Evolutionary conservation across 2,329 filamentous ascomycete genomes (phyloP).

Genomic region (Aspergillus flavus): DNA sequence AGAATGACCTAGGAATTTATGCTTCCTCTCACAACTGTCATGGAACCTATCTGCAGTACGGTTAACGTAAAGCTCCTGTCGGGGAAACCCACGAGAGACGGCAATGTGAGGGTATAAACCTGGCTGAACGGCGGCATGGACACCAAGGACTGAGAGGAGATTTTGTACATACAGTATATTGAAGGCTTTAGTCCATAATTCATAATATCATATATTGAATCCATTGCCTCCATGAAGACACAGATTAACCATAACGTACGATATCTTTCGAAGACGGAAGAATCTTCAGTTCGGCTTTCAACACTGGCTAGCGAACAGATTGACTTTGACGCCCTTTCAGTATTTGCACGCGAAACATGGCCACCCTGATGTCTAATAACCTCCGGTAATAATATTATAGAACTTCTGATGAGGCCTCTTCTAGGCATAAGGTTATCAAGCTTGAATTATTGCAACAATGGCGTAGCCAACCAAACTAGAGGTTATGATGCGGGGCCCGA

Average conservation of each 20-base stretch:
- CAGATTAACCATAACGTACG: not conserved
- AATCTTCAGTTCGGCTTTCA: not conserved
- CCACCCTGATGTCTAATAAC: too few relatives aligned
- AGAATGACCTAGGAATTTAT: not conserved
- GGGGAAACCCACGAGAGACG: constrained; percentile 1
- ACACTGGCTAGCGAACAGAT: not conserved
- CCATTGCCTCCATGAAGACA: not conserved
- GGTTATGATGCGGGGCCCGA: too few relatives aligned
- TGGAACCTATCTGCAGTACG: constrained; percentile 1
- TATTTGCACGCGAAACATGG: too few relatives aligned
- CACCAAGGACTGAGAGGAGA: not conserved
- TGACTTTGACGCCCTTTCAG: not conserved
- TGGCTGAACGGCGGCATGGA: not conserved
- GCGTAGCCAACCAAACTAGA: not conserved
- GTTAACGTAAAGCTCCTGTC: constrained; percentile 7
- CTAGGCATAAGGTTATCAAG: not conserved
- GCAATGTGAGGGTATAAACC: constrained; percentile 12
- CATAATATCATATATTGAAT: not conserved
- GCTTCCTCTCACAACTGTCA: constrained; percentile 6
- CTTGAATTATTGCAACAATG: not conserved
- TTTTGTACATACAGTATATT: constrained; percentile 1
- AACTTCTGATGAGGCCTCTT: not conserved
- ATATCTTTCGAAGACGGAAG: not conserved
- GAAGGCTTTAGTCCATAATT: not conserved
- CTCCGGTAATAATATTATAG: too few relatives aligned